phyloP scores from a whole-genome alignment of 257 asterid species.

The Fraxinus americana region DNA sequence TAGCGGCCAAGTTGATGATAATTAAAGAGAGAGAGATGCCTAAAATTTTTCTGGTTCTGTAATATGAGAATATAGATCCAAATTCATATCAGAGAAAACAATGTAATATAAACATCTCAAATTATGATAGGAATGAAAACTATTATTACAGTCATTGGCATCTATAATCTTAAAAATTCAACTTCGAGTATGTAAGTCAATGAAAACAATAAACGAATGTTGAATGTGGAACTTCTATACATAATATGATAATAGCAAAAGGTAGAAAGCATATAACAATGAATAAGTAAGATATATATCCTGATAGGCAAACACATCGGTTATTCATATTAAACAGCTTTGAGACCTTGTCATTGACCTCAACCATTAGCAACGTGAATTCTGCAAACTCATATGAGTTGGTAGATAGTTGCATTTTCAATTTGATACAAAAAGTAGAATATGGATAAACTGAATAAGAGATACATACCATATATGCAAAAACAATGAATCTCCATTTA shows the following conservation, averaged over 20 bases:
- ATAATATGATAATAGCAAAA: neutral
- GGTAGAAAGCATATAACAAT: neutral
- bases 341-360: neutral
- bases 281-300: neutral
- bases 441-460: neutral
- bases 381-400: neutral
- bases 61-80: conserved; percentile 13
- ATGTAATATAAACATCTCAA: neutral
- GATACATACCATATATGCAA: neutral
- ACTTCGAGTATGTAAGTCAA: neutral
- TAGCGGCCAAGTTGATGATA: conserved; percentile 94
- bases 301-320: neutral
- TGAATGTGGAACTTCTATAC: neutral
- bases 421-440: neutral
- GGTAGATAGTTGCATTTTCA: neutral
- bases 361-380: neutral
- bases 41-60: conserved; percentile 62
- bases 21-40: conserved; percentile 86
- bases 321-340: neutral
- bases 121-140: neutral
- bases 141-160: neutral
- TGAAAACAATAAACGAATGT: no score
- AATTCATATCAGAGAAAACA: conserved; percentile 11
- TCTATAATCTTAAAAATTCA: neutral
- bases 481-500: no score